Base-by-base conservation (phyloP, 805 yeast genomes). In the Pichia thaimueangensis region DNA sequence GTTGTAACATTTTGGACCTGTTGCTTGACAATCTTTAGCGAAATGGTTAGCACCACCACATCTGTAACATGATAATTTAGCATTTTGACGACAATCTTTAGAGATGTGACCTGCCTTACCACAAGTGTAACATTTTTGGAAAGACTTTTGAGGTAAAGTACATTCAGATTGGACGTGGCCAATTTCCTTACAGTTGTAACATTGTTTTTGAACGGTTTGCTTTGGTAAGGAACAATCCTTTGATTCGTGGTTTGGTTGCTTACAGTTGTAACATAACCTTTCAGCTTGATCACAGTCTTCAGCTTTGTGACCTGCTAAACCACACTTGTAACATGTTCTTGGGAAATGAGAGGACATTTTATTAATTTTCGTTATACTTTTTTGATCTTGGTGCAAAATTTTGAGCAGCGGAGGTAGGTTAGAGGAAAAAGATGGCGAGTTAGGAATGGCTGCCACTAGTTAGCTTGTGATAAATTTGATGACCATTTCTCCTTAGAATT, bases 11-110 rank as follows among this genome's bases (percentile, higher is more conserved):
- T 86, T 86, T 43, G 65, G 68, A 52, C 73, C 75, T 44, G 78
- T 74, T 19, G 63, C 59, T 63, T 80, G 82, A 68, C 96, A 86
- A 65, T 86, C 95, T 70, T 86, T 82, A 52, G 95, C 95, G 68
- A 81, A 82, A 66, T 87, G 95, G 78, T 86, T 86, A 60, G 93
- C 88, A 51, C 91, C 93, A 59, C 94, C 94, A 64, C 95, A 86
- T 68, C 82, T 86, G 80, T 82, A 84, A 68, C 95, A 86, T 45
- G 86, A 76, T 48, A 82, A 68, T 47, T 68, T 66, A 16, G 44
- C 34, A 11, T 28, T 30, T 24, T 24, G 15, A 30, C 75, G 61
- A 65, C 95, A 86, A 64, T 76, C 79, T 62, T 78, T 83, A 45
- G 95, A 83, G 53, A 86, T 74, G 71, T 86, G 96, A 49, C 95